Evolutionary conservation across 768 basidiomycete genomes (phyloP), one percentile per base, ranked within the genome.

Genomic region (Pisolithus tinctorius): DNA sequence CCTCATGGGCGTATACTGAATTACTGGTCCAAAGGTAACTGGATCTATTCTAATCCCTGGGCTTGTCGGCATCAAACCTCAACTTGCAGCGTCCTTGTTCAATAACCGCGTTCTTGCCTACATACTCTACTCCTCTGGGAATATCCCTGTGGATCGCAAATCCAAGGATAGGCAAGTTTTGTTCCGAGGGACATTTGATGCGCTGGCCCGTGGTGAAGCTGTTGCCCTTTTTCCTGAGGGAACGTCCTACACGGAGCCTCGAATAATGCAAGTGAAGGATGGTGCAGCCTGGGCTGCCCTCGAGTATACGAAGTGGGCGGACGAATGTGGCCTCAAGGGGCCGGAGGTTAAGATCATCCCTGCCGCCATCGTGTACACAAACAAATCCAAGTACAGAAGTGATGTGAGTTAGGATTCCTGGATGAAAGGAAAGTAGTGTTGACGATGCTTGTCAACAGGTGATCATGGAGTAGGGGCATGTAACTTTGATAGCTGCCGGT

Each of bases 221-320:
- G 89, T 99, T 49, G 95, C 92, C 6, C 76, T 98, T 40, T 99
- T 99, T 65, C 93, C 93, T 7, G 93, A 95, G 67, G 93, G 92
- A 39, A 90, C 88, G 17, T 88, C 86, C 61, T 95, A 97, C 68
- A 96, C 93, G 3, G 91, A 93, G 62, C 93, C 94, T 9, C 79
- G 83, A 50, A 91, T 98, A 59, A 85, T 94, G 80, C 88, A 93
- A 56, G 81, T 91, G 61, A 90, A 90, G 63, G 94, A 98, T 60
- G 95, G 95, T 27, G 88, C 90, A 31, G 83, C 93, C 10, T 97
- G 93, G 93, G 86, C 92, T 45, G 89, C 93, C 4, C 74, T 97
- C 56, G 96, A 98, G 69, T 98, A 93, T 66, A 76, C 82, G 9
- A 86, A 87, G 60, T 93, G 90, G 81, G 74, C 81, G 36, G 71